phyloP scores from a whole-genome alignment of 2,329 filamentous ascomycete genomes.

The Verticillium klebahnii region DNA sequence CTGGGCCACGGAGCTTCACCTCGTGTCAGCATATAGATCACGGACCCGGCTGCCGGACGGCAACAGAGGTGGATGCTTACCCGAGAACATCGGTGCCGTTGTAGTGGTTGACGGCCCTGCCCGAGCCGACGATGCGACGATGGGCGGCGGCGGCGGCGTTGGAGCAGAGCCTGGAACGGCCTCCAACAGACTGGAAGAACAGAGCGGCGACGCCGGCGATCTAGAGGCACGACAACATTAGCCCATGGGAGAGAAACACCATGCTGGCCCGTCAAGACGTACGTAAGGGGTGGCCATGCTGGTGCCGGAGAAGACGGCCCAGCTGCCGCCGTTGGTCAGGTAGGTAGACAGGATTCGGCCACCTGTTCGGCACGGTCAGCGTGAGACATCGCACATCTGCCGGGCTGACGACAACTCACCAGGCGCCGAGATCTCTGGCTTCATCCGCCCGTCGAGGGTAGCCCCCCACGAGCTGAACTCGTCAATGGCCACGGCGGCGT shows the following conservation, averaged over 20 bases:
- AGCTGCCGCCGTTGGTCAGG: slow-evolving; percentile 6
- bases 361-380: background rate
- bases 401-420: slow-evolving; percentile 22
- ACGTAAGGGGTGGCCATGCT: slow-evolving; percentile 13
- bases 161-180: background rate
- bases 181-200: background rate
- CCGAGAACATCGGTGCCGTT: background rate
- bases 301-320: slow-evolving; percentile 10
- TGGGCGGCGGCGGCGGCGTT: slow-evolving; percentile 1
- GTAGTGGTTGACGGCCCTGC: background rate
- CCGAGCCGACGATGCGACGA: background rate
- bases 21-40: background rate
- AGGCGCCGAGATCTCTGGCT: slow-evolving; percentile 49
- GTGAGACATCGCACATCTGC: background rate
- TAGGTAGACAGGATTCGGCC: slow-evolving; percentile 4
- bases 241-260: too few species aligned
- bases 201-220: slow-evolving; percentile 10
- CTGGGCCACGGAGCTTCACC: slow-evolving; percentile 2
- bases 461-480: slow-evolving; percentile 55
- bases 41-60: too few species aligned
- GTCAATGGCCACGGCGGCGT: slow-evolving; percentile 20
- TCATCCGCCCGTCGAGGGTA: slow-evolving; percentile 52
- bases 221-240: background rate
- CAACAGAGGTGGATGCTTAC: background rate
- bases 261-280: background rate